Evolutionary conservation across 352 stramenopile species (phyloP).

Genomic region (Phytophthora lateralis): DNA sequence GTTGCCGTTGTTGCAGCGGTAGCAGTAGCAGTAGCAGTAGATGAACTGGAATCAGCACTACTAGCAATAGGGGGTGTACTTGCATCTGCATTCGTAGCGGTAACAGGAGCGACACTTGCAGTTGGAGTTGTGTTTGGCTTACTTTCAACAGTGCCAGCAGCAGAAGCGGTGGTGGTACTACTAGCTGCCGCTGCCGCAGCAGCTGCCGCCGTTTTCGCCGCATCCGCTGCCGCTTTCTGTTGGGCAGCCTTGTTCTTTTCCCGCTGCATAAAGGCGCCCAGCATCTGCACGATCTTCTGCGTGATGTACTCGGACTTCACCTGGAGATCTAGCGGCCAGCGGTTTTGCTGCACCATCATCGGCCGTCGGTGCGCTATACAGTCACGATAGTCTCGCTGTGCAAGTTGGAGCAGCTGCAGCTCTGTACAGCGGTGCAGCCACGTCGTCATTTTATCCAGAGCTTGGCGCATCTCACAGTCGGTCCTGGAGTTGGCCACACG

Average conservation of each 20-base stretch:
- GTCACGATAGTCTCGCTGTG: constrained; percentile 58
- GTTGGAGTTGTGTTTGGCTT: background rate
- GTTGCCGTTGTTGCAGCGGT: background rate
- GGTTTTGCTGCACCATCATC: constrained; percentile 40
- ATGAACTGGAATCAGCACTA: constrained; percentile 1
- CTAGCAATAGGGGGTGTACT: background rate
- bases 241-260: constrained; percentile 30
- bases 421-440: constrained; percentile 69
- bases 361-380: constrained; percentile 42
- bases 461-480: constrained; percentile 56
- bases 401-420: constrained; percentile 52
- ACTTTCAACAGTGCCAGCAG: background rate
- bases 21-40: background rate
- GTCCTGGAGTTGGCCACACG: constrained; percentile 50
- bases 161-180: background rate
- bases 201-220: background rate
- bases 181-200: background rate
- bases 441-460: constrained; percentile 57
- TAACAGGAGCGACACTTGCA: background rate
- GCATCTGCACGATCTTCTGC: constrained; percentile 58
- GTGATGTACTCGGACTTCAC: constrained; percentile 62
- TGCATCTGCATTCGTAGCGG: background rate
- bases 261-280: constrained; percentile 37
- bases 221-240: constrained; percentile 6
- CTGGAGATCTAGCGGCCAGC: constrained; percentile 63